Base-by-base conservation (phyloP, 495 filamentous ascomycete genomes). In the Pyrenula massariospora region DNA sequence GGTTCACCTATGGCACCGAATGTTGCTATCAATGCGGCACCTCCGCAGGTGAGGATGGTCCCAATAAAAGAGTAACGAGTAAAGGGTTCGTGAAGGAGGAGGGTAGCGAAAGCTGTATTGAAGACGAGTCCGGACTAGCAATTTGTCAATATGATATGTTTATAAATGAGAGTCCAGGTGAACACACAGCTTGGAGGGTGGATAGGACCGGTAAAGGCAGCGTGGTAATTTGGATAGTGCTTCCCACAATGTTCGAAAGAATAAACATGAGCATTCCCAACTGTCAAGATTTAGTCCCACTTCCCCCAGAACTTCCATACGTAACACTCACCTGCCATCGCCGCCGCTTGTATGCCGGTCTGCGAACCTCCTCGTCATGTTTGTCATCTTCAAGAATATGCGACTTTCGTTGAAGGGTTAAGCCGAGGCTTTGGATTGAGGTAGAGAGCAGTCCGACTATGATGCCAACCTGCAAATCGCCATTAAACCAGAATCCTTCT, bases 341-440 rank as follows among this genome's bases (percentile, higher is more conserved):
- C 67, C 94, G 81, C 66, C 93, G 82, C 64, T 86, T 83, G 70
- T 96, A 91, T 2, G 94, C 89, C 25, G 93, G 93, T 61, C 93
- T 76, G 60, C 88, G 83, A 48, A 81, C 67, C 70, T 91, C 82
- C 66, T 89, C 83, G 1, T 87, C 83, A 42, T 79, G 79, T 71
- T 95, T 95, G 72, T 92, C 89, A 72, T 97, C 93, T 75, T 99
- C 93, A 61, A 96, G 82, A 55, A 99, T 84, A 75, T 99, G 93
- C 56, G 92, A 96, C 70, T 99, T 99, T 68, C 93, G 88, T 74
- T 99, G 93, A 21, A 97, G 80, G n/a, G 93, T 99, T 60, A 99
- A 81, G 60, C 93, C 93, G 62, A 99, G 74, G 66, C 89, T 94
- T 68, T 99, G 93, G 20, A 97, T 78, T 64, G 89, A 90, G 51